A percentile compares a stretch with the other conserved stretches of the same genome.
Conservation (phyloP, 352 stramenopile genomes). For the Phytophthora pseudosyringae region DNA sequence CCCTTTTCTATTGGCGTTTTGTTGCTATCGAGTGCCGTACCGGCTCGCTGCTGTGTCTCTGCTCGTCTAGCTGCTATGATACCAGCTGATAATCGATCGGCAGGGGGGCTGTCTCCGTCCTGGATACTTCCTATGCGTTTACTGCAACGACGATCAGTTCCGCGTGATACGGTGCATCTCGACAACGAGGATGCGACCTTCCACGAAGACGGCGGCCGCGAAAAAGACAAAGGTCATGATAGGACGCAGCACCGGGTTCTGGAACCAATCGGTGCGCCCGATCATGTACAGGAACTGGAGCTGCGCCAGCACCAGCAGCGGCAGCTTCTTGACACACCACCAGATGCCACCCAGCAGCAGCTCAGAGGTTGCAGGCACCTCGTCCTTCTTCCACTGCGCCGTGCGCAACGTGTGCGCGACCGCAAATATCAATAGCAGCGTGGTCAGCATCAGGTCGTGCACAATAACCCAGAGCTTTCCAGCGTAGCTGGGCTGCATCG, state of each 20-base stretch:
- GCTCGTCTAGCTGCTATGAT: conserved; percentile 20
- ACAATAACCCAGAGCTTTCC: conserved; percentile 71
- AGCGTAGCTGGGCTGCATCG: conserved; percentile 78
- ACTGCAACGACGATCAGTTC: conserved; percentile 37
- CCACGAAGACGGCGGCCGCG: conserved; percentile 39
- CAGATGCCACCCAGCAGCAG: conserved; percentile 60
- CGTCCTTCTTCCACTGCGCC: conserved; percentile 72
- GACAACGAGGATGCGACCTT: conserved; percentile 59
- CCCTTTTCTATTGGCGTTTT: conserved; percentile 34
- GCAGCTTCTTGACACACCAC: conserved; percentile 58
- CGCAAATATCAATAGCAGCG: conserved; percentile 70
- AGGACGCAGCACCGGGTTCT: conserved; percentile 79
- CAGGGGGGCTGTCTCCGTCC: conserved; percentile 17
- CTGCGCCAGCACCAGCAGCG: conserved; percentile 54
- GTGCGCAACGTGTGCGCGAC: conserved; percentile 71
- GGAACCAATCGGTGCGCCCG: conserved; percentile 71
- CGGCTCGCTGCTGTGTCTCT: conserved; percentile 25
- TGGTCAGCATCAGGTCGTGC: conserved; percentile 62
- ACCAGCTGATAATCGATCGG: conserved; percentile 18
- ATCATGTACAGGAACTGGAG: conserved; percentile 66
- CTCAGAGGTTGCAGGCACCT: conserved; percentile 61
- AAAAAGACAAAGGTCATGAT: conserved; percentile 68
- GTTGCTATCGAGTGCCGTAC: conserved; percentile 15
- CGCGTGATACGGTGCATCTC: conserved; percentile 65
- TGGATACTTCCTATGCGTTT: conserved; percentile 24